phyloP scores from a whole-genome alignment of 257 asterid species.

The Handroanthus guayacan region DNA sequence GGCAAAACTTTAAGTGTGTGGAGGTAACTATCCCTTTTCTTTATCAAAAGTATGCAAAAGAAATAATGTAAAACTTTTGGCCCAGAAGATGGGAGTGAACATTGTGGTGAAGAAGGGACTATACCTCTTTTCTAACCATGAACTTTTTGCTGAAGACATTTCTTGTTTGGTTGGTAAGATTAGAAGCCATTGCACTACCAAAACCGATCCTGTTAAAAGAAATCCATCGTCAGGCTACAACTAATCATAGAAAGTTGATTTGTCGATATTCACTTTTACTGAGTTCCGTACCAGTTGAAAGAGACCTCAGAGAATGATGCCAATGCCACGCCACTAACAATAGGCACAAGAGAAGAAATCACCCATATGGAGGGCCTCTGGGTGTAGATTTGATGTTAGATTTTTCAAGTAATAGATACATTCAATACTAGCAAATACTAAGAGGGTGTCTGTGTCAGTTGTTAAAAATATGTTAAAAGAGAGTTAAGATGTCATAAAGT shows the following conservation, averaged over 20 bases:
- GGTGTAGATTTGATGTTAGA: slow-evolving; percentile 45
- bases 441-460: too few relatives aligned
- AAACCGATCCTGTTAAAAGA: slow-evolving; percentile 77
- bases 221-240: slow-evolving; percentile 14
- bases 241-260: not conserved
- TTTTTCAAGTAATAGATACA: slow-evolving; percentile 35
- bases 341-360: slow-evolving; percentile 76
- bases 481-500: too few relatives aligned
- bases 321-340: slow-evolving; percentile 91
- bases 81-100: not conserved
- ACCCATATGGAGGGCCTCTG: slow-evolving; percentile 86
- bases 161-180: slow-evolving; percentile 86
- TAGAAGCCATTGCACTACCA: slow-evolving; percentile 94
- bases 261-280: not conserved
- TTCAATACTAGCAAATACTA: slow-evolving; percentile 9
- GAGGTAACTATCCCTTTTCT: too few relatives aligned
- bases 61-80: too few relatives aligned
- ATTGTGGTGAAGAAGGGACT: not conserved
- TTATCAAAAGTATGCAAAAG: too few relatives aligned
- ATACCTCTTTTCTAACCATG: slow-evolving; percentile 77
- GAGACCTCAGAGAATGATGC: slow-evolving; percentile 90
- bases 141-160: slow-evolving; percentile 83
- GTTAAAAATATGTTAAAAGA: too few relatives aligned
- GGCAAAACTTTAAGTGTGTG: too few relatives aligned
- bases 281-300: slow-evolving; percentile 73